phyloP scores from a whole-genome alignment of 305 asterid species.

The Caryopteris hybrid region DNA sequence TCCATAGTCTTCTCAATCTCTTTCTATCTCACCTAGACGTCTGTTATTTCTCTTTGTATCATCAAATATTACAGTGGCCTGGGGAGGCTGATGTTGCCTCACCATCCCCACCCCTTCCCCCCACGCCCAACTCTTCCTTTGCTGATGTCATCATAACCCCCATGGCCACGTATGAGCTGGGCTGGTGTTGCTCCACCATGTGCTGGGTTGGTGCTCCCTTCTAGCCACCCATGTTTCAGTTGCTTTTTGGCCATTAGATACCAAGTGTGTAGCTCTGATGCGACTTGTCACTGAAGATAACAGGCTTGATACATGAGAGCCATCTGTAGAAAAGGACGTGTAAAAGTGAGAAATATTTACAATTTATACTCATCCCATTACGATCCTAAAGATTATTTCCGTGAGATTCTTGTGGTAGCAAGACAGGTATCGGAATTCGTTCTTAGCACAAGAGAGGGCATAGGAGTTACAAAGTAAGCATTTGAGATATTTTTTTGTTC shows the following conservation, averaged over 20 bases:
- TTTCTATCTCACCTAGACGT: constrained; percentile 13
- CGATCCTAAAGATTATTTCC: no score
- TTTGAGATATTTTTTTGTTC: no score
- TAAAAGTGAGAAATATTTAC: no score
- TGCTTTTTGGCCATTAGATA: constrained; percentile 29
- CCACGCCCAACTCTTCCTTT: not conserved
- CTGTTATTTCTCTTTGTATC: no score
- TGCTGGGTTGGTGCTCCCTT: constrained; percentile 26
- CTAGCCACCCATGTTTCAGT: constrained; percentile 20
- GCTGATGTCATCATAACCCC: constrained; percentile 12
- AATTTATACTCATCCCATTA: no score
- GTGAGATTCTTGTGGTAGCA: no score
- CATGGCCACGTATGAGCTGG: constrained; percentile 12
- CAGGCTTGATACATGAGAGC: constrained; percentile 38
- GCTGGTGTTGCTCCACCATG: constrained; percentile 18
- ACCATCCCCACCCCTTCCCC: not conserved
- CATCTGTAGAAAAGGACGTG: constrained; percentile 29
- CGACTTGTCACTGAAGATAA: constrained; percentile 36
- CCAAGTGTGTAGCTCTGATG: constrained; percentile 32
- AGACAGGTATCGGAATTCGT: no score
- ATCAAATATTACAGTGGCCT: no score
- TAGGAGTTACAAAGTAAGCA: no score
- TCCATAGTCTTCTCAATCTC: no score
- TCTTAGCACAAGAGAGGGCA: no score
- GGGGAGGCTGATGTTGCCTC: not conserved